Evolutionary conservation across 768 basidiomycete species (phyloP).

Genomic region (Macrocybe gigantea): DNA sequence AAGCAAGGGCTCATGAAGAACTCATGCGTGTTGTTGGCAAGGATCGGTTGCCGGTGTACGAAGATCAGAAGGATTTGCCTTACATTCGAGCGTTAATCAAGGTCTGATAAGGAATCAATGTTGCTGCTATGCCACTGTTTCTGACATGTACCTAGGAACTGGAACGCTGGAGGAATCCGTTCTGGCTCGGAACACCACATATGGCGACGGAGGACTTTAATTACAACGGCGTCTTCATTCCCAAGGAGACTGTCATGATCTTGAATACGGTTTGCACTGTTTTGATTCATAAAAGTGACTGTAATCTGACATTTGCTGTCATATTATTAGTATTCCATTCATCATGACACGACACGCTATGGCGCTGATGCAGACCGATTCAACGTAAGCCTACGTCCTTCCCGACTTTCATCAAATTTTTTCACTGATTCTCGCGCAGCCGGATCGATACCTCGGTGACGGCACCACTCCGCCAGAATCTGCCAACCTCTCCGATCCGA

Average conservation of each 20-base stretch:
- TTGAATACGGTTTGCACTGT: constrained; percentile 16
- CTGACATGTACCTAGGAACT: constrained; percentile 16
- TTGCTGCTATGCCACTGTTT: neutral
- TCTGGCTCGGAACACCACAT: constrained; percentile 35
- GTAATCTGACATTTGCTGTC: too few species aligned
- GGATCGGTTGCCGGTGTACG: constrained; percentile 19
- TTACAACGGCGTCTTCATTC: constrained; percentile 34
- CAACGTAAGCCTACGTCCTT: constrained; percentile 7
- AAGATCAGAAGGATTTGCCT: constrained; percentile 24
- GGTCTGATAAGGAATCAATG: neutral
- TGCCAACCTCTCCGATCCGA: constrained; percentile 32
- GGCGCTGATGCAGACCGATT: constrained; percentile 24
- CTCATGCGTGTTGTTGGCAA: constrained; percentile 23
- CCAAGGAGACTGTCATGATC: constrained; percentile 30
- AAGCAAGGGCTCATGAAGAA: constrained; percentile 23
- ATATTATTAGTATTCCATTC: constrained; percentile 23
- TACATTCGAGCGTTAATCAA: constrained; percentile 29
- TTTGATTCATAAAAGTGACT: too few species aligned
- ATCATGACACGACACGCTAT: constrained; percentile 29
- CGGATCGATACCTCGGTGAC: constrained; percentile 38
- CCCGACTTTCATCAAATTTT: constrained; percentile 1
- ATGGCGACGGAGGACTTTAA: constrained; percentile 28
- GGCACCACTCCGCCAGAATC: constrained; percentile 30
- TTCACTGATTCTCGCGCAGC: constrained; percentile 12
- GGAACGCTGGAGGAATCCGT: constrained; percentile 27